phyloP scores from a whole-genome alignment of 345 rosid genomes.

The Arabidopsis thaliana region DNA sequence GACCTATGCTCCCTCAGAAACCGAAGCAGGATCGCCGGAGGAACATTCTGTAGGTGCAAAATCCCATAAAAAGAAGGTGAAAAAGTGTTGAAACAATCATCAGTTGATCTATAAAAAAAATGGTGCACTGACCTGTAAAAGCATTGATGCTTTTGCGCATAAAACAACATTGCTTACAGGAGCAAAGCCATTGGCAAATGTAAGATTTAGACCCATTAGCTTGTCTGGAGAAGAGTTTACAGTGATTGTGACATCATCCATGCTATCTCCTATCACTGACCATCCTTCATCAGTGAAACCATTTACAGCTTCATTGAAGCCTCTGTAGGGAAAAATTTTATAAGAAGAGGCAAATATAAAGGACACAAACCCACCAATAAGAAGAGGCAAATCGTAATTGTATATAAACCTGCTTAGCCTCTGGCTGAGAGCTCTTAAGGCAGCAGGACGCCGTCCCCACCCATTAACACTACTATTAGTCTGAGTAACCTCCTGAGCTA shows the following conservation, averaged over 20 bases:
- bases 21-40: slow-evolving; percentile 96
- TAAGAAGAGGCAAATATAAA: slow-evolving; percentile 28
- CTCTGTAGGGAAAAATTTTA: slow-evolving; percentile 54
- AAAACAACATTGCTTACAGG: slow-evolving; percentile 81
- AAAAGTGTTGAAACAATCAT: slow-evolving; percentile 22
- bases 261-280: slow-evolving; percentile 90
- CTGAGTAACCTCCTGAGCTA: slow-evolving; percentile 90
- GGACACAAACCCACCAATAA: background rate
- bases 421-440: slow-evolving; percentile 89
- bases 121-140: slow-evolving; percentile 72
- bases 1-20: slow-evolving; percentile 97
- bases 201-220: slow-evolving; percentile 87
- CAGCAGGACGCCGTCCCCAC: slow-evolving; percentile 98
- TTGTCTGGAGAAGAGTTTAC: slow-evolving; percentile 95
- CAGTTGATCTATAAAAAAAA: slow-evolving; percentile 4
- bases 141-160: slow-evolving; percentile 99
- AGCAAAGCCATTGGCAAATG: slow-evolving; percentile 83
- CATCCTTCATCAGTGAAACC: slow-evolving; percentile 98
- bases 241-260: slow-evolving; percentile 95
- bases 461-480: slow-evolving; percentile 74
- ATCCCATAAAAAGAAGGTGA: background rate
- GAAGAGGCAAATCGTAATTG: slow-evolving; percentile 13
- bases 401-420: slow-evolving; percentile 83
- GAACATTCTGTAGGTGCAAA: slow-evolving; percentile 70
- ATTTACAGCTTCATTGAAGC: slow-evolving; percentile 96